A percentile compares a stretch with the other conserved stretches of the same genome.
Evolutionary conservation across 768 basidiomycete genomes (phyloP).

Genomic region (Lyophyllum decastes): DNA sequence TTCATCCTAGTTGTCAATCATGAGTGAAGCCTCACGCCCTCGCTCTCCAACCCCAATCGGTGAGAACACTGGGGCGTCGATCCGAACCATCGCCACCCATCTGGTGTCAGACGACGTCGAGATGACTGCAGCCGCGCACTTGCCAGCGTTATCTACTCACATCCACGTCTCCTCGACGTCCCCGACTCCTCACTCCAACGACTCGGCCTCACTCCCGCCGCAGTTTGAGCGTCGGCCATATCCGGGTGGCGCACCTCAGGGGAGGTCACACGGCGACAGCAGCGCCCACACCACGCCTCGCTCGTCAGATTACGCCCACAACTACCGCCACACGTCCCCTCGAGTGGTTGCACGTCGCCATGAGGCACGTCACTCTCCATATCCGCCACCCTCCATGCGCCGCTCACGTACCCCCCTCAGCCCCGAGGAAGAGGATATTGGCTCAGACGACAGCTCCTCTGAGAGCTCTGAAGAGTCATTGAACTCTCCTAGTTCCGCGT

Average conservation of each 20-base stretch:
- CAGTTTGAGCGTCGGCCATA: neutral
- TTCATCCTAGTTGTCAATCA: neutral
- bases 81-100: neutral
- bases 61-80: neutral
- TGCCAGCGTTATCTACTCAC: neutral
- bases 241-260: constrained; percentile 8
- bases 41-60: neutral
- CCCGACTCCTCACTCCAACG: neutral
- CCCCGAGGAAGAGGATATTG: constrained; percentile 12
- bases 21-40: neutral
- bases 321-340: neutral
- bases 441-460: constrained; percentile 2
- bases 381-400: neutral
- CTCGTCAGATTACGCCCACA: neutral
- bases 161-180: neutral
- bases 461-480: neutral
- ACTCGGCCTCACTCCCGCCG: neutral
- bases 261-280: neutral
- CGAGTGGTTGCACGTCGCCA: neutral
- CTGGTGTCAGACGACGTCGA: neutral
- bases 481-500: neutral
- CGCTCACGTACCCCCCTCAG: neutral
- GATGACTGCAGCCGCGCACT: neutral
- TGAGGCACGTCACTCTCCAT: neutral
- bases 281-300: neutral